Percentiles rank a stretch among this genome's conserved stretches.
phyloP scores from a whole-genome alignment of 352 stramenopile genomes.

The Peronosclerospora sorghi region DNA sequence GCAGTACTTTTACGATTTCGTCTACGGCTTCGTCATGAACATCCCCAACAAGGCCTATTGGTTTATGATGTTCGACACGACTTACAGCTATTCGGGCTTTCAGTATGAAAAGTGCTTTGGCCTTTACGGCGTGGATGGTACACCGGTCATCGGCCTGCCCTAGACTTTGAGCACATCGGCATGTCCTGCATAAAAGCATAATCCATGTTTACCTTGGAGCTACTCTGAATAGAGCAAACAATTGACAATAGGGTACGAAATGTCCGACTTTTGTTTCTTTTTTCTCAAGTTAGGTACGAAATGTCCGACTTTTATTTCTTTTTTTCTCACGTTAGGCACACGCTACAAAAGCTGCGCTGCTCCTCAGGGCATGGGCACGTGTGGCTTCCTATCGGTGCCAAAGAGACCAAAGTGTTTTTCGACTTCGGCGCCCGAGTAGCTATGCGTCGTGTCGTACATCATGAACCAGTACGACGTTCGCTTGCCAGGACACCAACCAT shows the following conservation, averaged over 20 bases:
- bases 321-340: too few species aligned
- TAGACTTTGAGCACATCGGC: too few species aligned
- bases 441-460: slow-evolving; percentile 44
- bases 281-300: too few species aligned
- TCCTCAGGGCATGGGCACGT: neutral
- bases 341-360: too few species aligned
- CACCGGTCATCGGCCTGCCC: neutral
- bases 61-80: slow-evolving; percentile 59
- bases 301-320: too few species aligned
- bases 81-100: slow-evolving; percentile 23
- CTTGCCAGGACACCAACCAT: slow-evolving; percentile 5
- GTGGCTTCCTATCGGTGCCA: neutral
- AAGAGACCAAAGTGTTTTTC: slow-evolving; percentile 51
- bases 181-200: too few species aligned
- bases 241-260: too few species aligned
- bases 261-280: too few species aligned
- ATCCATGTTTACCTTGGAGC: too few species aligned
- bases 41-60: slow-evolving; percentile 22
- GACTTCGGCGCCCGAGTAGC: slow-evolving; percentile 30
- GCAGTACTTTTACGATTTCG: slow-evolving; percentile 34
- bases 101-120: slow-evolving; percentile 52
- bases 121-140: slow-evolving; percentile 10
- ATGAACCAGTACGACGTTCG: slow-evolving; percentile 41
- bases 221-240: too few species aligned
- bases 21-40: slow-evolving; percentile 4